Evolutionary conservation across 2,329 filamentous ascomycete species (phyloP).

Genomic region (Arthrinium phaeospermum): DNA sequence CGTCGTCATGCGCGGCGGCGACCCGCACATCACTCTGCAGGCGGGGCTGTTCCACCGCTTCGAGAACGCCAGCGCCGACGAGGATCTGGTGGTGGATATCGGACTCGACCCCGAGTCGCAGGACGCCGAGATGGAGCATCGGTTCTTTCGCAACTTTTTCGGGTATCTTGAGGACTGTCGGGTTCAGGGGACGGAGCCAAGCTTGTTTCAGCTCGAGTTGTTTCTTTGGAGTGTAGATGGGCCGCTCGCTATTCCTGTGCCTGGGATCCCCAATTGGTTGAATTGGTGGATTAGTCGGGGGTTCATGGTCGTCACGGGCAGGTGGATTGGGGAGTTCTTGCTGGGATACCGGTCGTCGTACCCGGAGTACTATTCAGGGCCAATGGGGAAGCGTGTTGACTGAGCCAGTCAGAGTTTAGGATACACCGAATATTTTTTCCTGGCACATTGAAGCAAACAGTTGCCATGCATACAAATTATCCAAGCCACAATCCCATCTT

Average conservation of each 20-base stretch:
- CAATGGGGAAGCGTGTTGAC: not conserved
- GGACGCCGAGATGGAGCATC: conserved; percentile 29
- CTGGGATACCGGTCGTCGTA: not conserved
- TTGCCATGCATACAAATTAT: no score
- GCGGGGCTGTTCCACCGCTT: conserved; percentile 30
- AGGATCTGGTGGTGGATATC: conserved; percentile 31
- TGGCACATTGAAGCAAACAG: no score
- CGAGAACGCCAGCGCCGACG: conserved; percentile 30
- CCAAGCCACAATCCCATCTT: no score
- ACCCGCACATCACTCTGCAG: conserved; percentile 25
- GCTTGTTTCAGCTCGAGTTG: conserved; percentile 33
- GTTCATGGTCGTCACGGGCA: not conserved
- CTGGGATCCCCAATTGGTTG: conserved; percentile 10
- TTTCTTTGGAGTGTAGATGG: conserved; percentile 32
- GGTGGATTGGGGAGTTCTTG: not conserved
- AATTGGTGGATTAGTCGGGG: not conserved
- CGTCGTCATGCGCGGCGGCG: conserved; percentile 23
- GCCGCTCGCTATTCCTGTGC: conserved; percentile 30
- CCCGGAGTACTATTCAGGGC: conserved; percentile 9
- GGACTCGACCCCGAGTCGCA: conserved; percentile 29
- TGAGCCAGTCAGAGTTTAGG: not conserved
- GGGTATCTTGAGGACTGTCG: conserved; percentile 35
- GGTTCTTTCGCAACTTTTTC: conserved; percentile 36
- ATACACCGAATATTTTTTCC: no score
- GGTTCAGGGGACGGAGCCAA: conserved; percentile 25